Conservation (phyloP, 1,284 basidiomycete genomes). For the Ceratobasidium sp. region DNA sequence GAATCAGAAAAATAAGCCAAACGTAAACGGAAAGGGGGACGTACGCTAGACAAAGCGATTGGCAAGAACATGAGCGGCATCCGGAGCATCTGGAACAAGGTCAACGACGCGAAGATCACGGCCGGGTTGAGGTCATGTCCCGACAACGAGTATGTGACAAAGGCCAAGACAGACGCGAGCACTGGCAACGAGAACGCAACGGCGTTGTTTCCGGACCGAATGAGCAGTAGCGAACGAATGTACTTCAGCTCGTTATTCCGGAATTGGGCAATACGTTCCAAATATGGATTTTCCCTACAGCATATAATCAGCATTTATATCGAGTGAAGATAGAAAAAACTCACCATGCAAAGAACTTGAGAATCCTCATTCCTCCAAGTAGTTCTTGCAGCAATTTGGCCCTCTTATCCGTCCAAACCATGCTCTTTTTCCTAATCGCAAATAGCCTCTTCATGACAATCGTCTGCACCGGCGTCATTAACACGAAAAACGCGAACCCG, state of each 20-base stretch:
- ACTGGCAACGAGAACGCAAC: slow-evolving; percentile 80
- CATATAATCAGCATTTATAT: slow-evolving; percentile 39
- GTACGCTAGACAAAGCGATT: slow-evolving; percentile 47
- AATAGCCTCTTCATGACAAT: slow-evolving; percentile 83
- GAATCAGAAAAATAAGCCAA: slow-evolving; percentile 58
- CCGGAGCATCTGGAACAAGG: slow-evolving; percentile 83
- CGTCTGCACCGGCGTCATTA: slow-evolving; percentile 76
- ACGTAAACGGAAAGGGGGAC: slow-evolving; percentile 52
- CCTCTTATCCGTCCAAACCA: slow-evolving; percentile 90
- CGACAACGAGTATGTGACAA: slow-evolving; percentile 82
- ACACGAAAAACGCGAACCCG: slow-evolving; percentile 83
- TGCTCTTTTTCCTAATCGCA: slow-evolving; percentile 77
- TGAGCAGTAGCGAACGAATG: slow-evolving; percentile 80
- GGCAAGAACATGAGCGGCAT: slow-evolving; percentile 82
- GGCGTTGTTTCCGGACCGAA: slow-evolving; percentile 76
- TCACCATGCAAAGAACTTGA: slow-evolving; percentile 92
- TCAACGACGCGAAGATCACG: slow-evolving; percentile 84
- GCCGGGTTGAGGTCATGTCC: slow-evolving; percentile 78
- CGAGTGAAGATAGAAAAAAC: slow-evolving; percentile 59
- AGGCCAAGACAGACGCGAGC: slow-evolving; percentile 87
- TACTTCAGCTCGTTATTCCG: slow-evolving; percentile 83
- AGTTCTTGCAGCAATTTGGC: slow-evolving; percentile 82
- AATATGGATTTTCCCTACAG: slow-evolving; percentile 53
- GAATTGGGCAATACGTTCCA: slow-evolving; percentile 76
- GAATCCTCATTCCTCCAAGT: slow-evolving; percentile 77